Evolutionary conservation across 2,329 filamentous ascomycete species (phyloP), one percentile per base, ranked within the genome.

Genomic region (Pleomassaria siparia): DNA sequence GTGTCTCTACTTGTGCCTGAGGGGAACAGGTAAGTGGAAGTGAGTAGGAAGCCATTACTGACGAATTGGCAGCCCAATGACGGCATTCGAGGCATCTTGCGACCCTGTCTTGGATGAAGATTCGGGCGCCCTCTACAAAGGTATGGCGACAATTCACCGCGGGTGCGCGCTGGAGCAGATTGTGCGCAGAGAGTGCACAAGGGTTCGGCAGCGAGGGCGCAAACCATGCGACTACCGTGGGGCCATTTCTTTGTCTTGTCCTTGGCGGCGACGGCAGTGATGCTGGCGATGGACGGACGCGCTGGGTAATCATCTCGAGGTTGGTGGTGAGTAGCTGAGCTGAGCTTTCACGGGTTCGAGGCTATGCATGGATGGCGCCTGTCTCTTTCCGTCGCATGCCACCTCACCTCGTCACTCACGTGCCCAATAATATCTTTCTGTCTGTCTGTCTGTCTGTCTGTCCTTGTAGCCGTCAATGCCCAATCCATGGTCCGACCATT

Each of bases 1-100:
- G 58, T 58, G 56, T 28, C 50, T 37, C 43, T 37, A 11, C 18
- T 29, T 50, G 55, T 59, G 61, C 53, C 56, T 64, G 49, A 52
- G 49, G 48, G 49, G 39, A 28, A n/a, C n/a, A n/a, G n/a, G n/a
- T n/a, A n/a, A n/a, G n/a, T n/a, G n/a, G n/a, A n/a, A n/a, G n/a
- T n/a, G n/a, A n/a, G 15, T 22, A 3, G 30, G 22, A 4, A n/a
- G 30, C 40, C 21, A 42, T 22, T n/a, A 26, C 8, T 25, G 33
- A 11, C 20, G 22, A 18, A 12, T 25, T 16, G 26, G 32, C 18
- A 8, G 13, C 10, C 10, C 26, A 30, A 15, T n/a, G 22, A 32
- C 42, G 6, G 29, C 35, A 5, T 37, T 37, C 18, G 35, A 22
- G 8, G 35, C 13, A 18, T 13, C 20, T 37, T 22, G 35, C 35